Percentiles rank a stretch among this genome's conserved stretches.
Evolutionary conservation across 495 filamentous ascomycete genomes (phyloP).

Genomic region (Podospora pseudopauciseta): DNA sequence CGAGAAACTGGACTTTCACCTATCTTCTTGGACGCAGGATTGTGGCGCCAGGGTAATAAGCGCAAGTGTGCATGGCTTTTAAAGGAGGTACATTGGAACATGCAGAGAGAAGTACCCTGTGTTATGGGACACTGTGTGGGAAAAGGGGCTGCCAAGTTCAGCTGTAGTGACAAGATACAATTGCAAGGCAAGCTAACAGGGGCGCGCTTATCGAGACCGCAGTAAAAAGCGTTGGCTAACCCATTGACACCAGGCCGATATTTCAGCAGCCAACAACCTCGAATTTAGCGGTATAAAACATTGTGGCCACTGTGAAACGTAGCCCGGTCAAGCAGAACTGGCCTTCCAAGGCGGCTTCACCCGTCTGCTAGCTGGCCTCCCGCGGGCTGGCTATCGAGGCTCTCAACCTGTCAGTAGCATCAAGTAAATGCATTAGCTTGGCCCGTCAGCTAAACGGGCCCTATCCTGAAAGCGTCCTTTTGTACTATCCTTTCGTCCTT

Average conservation of each 20-base stretch:
- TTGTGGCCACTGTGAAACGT: neutral
- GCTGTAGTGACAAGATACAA: too few species aligned
- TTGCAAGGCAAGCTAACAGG: too few species aligned
- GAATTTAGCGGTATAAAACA: neutral
- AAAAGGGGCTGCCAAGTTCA: neutral
- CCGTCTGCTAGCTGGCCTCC: neutral
- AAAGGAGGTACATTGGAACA: neutral
- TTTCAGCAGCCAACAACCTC: neutral
- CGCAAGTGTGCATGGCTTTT: neutral
- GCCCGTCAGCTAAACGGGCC: neutral
- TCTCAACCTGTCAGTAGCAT: neutral
- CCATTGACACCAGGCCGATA: neutral
- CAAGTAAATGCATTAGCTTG: neutral
- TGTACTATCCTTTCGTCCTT: constrained; percentile 48
- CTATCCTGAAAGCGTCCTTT: constrained; percentile 42
- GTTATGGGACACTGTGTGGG: neutral
- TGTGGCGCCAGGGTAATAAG: neutral
- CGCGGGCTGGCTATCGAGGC: neutral
- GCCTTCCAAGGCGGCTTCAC: neutral
- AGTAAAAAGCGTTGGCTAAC: too few species aligned
- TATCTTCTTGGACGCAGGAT: neutral
- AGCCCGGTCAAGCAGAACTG: neutral
- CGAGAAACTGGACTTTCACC: neutral
- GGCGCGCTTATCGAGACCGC: too few species aligned
- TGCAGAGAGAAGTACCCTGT: neutral